A percentile compares a stretch with the other conserved stretches of the same genome.
Evolutionary conservation across 2,329 filamentous ascomycete species (phyloP).

Genomic region (Chrysoporthe puriensis): DNA sequence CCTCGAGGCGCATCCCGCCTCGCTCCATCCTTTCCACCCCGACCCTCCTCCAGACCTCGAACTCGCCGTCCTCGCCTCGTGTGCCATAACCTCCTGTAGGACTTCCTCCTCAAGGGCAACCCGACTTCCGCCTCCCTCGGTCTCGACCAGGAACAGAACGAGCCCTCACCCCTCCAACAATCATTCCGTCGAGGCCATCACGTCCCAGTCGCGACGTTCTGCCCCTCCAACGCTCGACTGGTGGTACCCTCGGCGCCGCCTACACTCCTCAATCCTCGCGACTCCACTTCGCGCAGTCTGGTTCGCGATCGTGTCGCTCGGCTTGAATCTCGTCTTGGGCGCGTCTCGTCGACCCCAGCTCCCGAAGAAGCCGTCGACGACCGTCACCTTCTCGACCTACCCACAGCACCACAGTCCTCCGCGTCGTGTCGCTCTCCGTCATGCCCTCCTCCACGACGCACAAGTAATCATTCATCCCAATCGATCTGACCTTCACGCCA

Average conservation of each 20-base stretch:
- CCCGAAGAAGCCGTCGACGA: constrained; percentile 10
- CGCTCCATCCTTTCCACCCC: constrained; percentile 24
- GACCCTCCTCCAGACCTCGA: constrained; percentile 35
- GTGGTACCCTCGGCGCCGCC: background rate
- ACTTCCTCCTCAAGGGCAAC: background rate
- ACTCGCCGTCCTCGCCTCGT: constrained; percentile 28
- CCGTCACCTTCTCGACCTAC: constrained; percentile 24
- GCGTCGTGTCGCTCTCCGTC: constrained; percentile 56
- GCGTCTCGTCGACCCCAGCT: background rate
- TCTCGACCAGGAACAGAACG: constrained; percentile 29
- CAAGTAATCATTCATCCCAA: constrained; percentile 52
- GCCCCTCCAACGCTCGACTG: background rate
- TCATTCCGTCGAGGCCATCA: constrained; percentile 11
- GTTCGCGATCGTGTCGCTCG: constrained; percentile 3
- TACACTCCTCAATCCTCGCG: background rate
- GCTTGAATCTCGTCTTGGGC: background rate
- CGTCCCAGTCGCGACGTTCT: constrained; percentile 1
- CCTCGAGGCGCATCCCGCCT: constrained; percentile 36
- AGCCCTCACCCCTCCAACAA: constrained; percentile 7
- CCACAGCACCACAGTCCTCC: constrained; percentile 28
- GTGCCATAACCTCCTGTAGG: constrained; percentile 21
- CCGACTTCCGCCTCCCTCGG: background rate
- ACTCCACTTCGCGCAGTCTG: background rate
- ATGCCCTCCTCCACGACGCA: constrained; percentile 60
- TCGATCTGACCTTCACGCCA: constrained; percentile 40